Percentiles rank a stretch among this genome's conserved stretches.
Conservation (phyloP, 441 rosid genomes). For the Brassica balearica region DNA sequence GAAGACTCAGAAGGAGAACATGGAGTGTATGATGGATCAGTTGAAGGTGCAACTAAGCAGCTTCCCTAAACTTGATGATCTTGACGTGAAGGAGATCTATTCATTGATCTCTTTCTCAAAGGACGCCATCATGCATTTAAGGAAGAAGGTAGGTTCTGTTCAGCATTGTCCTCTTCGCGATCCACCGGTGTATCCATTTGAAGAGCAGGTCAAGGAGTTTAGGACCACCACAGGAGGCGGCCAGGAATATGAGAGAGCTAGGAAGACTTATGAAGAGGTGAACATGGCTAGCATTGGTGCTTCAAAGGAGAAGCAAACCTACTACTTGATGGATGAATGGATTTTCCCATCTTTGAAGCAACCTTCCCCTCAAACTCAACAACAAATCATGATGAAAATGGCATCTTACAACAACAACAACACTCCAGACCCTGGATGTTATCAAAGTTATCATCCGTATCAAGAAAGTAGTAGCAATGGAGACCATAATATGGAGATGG, state of each 20-base stretch:
- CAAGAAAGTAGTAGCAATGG: slow-evolving; percentile 26
- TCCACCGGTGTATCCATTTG: slow-evolving; percentile 6
- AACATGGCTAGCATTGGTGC: background rate
- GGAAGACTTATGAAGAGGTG: background rate
- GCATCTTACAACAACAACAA: background rate
- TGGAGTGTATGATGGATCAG: slow-evolving; percentile 45
- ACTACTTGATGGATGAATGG: slow-evolving; percentile 34
- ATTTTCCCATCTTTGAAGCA: background rate
- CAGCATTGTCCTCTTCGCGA: slow-evolving; percentile 17
- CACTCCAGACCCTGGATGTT: background rate
- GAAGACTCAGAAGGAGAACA: slow-evolving; percentile 49
- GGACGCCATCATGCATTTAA: background rate
- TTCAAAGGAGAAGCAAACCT: background rate
- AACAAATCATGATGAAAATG: background rate
- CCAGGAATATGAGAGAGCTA: background rate
- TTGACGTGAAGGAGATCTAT: slow-evolving; percentile 9
- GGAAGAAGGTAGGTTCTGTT: background rate
- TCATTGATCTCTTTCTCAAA: slow-evolving; percentile 6
- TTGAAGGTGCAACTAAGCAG: slow-evolving; percentile 44
- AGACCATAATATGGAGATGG: slow-evolving; percentile 10
- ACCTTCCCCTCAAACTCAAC: background rate
- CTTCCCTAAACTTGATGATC: background rate
- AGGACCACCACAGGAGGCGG: background rate
- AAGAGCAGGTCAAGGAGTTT: background rate
- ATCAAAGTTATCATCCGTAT: slow-evolving; percentile 3